phyloP scores from a whole-genome alignment of 768 basidiomycete genomes.

The Dictyophora rubrovolvata region DNA sequence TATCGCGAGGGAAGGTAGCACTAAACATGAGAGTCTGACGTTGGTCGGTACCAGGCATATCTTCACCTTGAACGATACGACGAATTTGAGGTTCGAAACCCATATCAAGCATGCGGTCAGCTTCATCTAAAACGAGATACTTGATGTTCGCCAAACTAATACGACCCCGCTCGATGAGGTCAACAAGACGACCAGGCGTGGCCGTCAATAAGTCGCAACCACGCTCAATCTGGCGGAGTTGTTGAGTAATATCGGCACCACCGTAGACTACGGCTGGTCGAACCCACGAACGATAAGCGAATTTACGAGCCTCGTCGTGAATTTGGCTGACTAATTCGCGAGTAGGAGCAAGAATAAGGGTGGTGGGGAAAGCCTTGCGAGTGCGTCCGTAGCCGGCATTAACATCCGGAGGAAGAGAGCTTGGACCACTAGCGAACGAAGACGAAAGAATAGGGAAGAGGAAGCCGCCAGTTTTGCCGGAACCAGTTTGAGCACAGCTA shows the following conservation, averaged over 20 bases:
- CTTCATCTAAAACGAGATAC: slow-evolving; percentile 97
- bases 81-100: slow-evolving; percentile 99
- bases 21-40: slow-evolving; percentile 99
- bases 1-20: slow-evolving; percentile 98
- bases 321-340: slow-evolving; percentile 99
- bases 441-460: slow-evolving; percentile 97
- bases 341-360: slow-evolving; percentile 95
- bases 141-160: slow-evolving; percentile 95
- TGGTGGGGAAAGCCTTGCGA: slow-evolving; percentile 92
- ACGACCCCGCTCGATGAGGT: slow-evolving; percentile 94
- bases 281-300: slow-evolving; percentile 98
- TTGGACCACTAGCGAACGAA: slow-evolving; percentile 77
- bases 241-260: slow-evolving; percentile 94
- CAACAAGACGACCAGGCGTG: slow-evolving; percentile 95
- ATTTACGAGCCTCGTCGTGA: slow-evolving; percentile 98
- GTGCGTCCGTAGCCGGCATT: slow-evolving; percentile 46
- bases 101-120: slow-evolving; percentile 99
- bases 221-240: slow-evolving; percentile 88
- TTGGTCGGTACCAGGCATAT: slow-evolving; percentile 89
- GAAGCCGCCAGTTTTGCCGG: slow-evolving; percentile 98
- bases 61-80: slow-evolving; percentile 93
- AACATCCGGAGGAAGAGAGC: slow-evolving; percentile 48
- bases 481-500: slow-evolving; percentile 73
- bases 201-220: slow-evolving; percentile 96
- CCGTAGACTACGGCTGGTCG: slow-evolving; percentile 98